Evolutionary conservation across 805 yeast genomes (phyloP).

Genomic region (Spathaspora gorwiae): DNA sequence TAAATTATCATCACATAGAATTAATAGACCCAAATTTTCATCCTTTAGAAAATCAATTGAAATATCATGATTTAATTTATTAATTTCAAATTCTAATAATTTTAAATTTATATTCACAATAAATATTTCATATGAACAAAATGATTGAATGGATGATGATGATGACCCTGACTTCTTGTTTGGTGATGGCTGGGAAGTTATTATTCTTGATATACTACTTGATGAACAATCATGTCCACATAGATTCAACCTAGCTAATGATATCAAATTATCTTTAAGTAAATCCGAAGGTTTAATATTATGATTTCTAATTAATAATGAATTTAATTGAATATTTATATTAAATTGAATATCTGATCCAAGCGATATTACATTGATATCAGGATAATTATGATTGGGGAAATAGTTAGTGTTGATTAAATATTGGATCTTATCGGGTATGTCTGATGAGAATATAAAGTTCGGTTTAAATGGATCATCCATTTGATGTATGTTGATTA

Average conservation of each 20-base stretch:
- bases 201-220: not conserved
- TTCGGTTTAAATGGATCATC: slow-evolving; percentile 34
- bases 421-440: slow-evolving; percentile 19
- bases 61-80: slow-evolving; percentile 11
- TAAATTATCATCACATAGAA: slow-evolving; percentile 20
- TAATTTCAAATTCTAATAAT: slow-evolving; percentile 18
- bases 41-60: slow-evolving; percentile 25
- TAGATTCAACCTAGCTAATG: not conserved
- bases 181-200: not conserved
- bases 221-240: not conserved
- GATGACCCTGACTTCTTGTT: no score
- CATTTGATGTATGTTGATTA: not conserved
- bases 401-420: not conserved
- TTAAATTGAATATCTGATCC: not conserved
- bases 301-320: slow-evolving; percentile 26
- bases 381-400: not conserved
- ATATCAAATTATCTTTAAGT: slow-evolving; percentile 25
- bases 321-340: slow-evolving; percentile 31
- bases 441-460: slow-evolving; percentile 34
- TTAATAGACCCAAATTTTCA: slow-evolving; percentile 24
- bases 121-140: slow-evolving; percentile 23
- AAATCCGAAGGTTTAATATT: slow-evolving; percentile 28
- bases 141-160: no score
- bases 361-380: not conserved
- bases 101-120: slow-evolving; percentile 26